Percentiles rank a stretch among this genome's conserved stretches.
Conservation (phyloP, 179 eudicot genomes). For the Pouteria campechiana region DNA sequence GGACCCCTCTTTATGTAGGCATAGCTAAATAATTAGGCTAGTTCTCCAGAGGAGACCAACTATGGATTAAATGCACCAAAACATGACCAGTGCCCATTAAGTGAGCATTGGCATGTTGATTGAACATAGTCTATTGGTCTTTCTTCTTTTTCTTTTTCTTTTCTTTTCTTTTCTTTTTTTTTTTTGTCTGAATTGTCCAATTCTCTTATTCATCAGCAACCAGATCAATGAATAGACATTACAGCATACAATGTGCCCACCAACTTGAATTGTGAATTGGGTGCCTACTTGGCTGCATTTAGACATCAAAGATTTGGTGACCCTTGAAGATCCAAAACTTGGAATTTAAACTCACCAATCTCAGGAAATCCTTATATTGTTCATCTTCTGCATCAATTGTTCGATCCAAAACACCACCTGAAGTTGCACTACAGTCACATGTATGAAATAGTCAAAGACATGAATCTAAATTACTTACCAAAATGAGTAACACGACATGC, state of each 20-base stretch:
- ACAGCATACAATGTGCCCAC: not conserved
- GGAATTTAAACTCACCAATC: slow-evolving; percentile 37
- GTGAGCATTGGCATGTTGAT: too few relatives aligned
- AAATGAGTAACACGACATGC: too few relatives aligned
- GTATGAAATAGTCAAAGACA: not conserved
- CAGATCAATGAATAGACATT: not conserved
- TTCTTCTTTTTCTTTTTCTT: too few relatives aligned
- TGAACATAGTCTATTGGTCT: too few relatives aligned
- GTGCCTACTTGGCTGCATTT: not conserved
- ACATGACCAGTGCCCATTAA: too few relatives aligned
- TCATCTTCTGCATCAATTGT: slow-evolving; percentile 83
- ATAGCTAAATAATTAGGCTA: too few relatives aligned
- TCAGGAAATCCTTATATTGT: slow-evolving; percentile 68
- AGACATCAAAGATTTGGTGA: not conserved
- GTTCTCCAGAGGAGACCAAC: too few relatives aligned
- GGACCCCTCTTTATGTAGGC: not conserved
- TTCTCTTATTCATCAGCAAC: too few relatives aligned
- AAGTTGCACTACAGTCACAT: slow-evolving; percentile 39
- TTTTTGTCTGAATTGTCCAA: too few relatives aligned
- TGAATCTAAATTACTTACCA: slow-evolving; percentile 1
- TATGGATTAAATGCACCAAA: too few relatives aligned
- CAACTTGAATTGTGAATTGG: not conserved
- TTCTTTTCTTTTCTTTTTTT: too few relatives aligned
- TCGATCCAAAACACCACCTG: slow-evolving; percentile 74
- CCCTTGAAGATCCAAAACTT: not conserved